Conservation (phyloP, 2,329 filamentous ascomycete species). For the Ascocoryne sarcoides region DNA sequence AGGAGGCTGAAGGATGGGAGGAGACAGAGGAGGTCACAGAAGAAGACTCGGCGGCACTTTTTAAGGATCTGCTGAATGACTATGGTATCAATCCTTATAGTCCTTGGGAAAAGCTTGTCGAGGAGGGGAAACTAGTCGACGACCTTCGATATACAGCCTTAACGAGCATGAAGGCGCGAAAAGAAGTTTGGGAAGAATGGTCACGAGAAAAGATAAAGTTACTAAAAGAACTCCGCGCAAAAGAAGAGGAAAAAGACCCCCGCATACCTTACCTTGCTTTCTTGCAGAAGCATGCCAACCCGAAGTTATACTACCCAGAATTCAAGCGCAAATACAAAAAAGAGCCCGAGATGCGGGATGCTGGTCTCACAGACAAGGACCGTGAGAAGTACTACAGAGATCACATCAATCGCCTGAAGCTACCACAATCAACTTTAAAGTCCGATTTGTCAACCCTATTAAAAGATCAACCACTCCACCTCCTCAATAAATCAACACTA, state of each 20-base stretch:
- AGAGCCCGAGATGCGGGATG: slow-evolving; percentile 70
- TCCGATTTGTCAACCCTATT: slow-evolving; percentile 60
- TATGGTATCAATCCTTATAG: slow-evolving; percentile 76
- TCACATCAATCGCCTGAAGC: slow-evolving; percentile 57
- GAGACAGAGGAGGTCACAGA: slow-evolving; percentile 63
- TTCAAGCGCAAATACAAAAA: slow-evolving; percentile 88
- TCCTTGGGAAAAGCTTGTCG: slow-evolving; percentile 83
- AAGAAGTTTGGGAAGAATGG: slow-evolving; percentile 81
- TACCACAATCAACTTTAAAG: slow-evolving; percentile 57
- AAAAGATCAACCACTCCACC: slow-evolving; percentile 46
- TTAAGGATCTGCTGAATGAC: slow-evolving; percentile 81
- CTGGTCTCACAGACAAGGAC: slow-evolving; percentile 63
- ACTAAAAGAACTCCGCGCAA: slow-evolving; percentile 63
- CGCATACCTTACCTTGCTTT: slow-evolving; percentile 74
- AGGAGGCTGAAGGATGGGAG: slow-evolving; percentile 51
- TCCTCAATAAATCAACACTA: slow-evolving; percentile 51
- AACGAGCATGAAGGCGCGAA: slow-evolving; percentile 69
- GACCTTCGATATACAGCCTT: slow-evolving; percentile 83
- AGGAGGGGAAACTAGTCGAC: slow-evolving; percentile 72
- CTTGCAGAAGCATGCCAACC: slow-evolving; percentile 70
- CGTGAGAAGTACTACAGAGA: slow-evolving; percentile 74
- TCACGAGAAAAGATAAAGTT: slow-evolving; percentile 64
- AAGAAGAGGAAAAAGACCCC: slow-evolving; percentile 74
- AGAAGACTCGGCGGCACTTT: slow-evolving; percentile 67
- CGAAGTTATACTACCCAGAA: slow-evolving; percentile 95